Evolutionary conservation across 1,284 basidiomycete species (phyloP).

Genomic region (Lentinula novae-zelandiae): DNA sequence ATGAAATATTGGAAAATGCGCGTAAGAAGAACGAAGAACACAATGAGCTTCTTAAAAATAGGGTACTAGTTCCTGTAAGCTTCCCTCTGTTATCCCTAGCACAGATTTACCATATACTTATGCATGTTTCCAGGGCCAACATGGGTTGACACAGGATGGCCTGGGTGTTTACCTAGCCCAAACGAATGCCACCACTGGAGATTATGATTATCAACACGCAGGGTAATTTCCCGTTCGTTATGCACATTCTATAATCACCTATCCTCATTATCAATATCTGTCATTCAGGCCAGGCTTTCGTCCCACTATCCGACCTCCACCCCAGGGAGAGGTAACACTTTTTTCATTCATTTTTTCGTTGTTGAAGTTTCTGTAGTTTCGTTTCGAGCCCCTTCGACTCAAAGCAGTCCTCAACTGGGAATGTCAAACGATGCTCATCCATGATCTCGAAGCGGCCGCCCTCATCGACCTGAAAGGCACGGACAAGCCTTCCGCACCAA

Average conservation of each 20-base stretch:
- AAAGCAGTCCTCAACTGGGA: constrained; percentile 5
- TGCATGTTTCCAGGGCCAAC: background rate
- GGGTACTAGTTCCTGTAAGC: constrained; percentile 1
- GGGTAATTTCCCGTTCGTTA: background rate
- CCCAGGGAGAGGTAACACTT: constrained; percentile 1
- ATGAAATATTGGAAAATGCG: background rate
- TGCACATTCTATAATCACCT: too few relatives aligned
- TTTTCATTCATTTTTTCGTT: background rate
- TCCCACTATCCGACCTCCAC: background rate
- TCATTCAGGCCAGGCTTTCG: constrained; percentile 5
- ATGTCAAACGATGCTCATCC: background rate
- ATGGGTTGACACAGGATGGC: constrained; percentile 1
- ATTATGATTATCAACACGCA: constrained; percentile 8
- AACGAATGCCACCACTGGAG: background rate
- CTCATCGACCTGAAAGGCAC: background rate
- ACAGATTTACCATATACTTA: background rate
- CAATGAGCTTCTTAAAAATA: background rate
- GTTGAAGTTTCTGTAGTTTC: constrained; percentile 1
- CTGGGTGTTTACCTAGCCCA: constrained; percentile 5
- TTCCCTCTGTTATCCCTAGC: background rate
- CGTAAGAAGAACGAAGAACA: background rate
- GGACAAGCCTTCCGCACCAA: background rate
- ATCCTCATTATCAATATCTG: too few relatives aligned
- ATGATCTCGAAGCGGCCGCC: constrained; percentile 1
- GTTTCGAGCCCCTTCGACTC: constrained; percentile 6